phyloP scores from a whole-genome alignment of 1,139 yeast species.

The Diutina mesorugosa region DNA sequence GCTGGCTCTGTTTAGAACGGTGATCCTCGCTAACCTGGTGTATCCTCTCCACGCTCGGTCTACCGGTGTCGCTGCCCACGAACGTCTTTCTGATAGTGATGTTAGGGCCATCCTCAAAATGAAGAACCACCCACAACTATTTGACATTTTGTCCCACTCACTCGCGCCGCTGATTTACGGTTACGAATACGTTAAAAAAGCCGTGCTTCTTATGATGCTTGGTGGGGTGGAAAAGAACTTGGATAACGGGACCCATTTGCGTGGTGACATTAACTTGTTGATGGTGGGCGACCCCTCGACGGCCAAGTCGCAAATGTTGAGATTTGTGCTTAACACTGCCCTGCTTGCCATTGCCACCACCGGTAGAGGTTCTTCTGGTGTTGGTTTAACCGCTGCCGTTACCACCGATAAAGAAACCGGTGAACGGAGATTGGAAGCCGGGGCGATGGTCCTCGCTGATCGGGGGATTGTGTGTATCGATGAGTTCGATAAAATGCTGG shows the following conservation, averaged over 20 bases:
- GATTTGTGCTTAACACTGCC: constrained; percentile 92
- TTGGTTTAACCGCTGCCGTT: constrained; percentile 98
- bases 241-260: constrained; percentile 89
- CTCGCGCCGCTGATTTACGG: constrained; percentile 96
- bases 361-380: constrained; percentile 98
- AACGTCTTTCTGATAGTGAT: constrained; percentile 68
- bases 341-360: constrained; percentile 95
- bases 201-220: constrained; percentile 77
- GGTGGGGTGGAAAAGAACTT: constrained; percentile 95
- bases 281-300: constrained; percentile 99
- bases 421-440: constrained; percentile 92
- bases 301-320: constrained; percentile 88
- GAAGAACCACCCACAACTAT: constrained; percentile 51
- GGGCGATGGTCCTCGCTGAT: constrained; percentile 98
- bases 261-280: constrained; percentile 92
- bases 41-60: constrained; percentile 83
- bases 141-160: constrained; percentile 71
- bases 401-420: constrained; percentile 96
- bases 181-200: constrained; percentile 81
- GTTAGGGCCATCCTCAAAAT: constrained; percentile 77
- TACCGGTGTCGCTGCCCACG: constrained; percentile 71
- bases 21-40: constrained; percentile 76
- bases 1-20: constrained; percentile 58
- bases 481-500: constrained; percentile 97
- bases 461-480: constrained; percentile 96